Evolutionary conservation across 495 filamentous ascomycete species (phyloP).

Genomic region (Penicilliopsis zonata): DNA sequence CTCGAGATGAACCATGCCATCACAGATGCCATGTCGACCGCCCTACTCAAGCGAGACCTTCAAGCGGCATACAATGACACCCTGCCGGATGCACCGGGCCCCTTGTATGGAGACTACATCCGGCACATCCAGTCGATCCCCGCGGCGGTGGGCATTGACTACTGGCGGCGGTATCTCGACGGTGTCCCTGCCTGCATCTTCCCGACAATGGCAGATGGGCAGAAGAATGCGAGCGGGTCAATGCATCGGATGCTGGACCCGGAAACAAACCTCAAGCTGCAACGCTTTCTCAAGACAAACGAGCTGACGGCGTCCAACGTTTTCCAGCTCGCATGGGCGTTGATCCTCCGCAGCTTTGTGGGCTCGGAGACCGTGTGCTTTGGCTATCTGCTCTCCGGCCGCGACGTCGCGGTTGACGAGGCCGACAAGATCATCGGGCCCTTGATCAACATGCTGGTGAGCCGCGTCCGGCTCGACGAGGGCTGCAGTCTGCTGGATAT

Average conservation of each 20-base stretch:
- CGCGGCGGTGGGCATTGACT: slow-evolving; percentile 15
- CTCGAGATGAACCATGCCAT: slow-evolving; percentile 35
- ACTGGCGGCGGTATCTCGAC: slow-evolving; percentile 30
- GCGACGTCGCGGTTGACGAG: slow-evolving; percentile 14
- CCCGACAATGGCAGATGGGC: slow-evolving; percentile 13
- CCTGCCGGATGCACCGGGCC: slow-evolving; percentile 8
- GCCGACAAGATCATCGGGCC: slow-evolving; percentile 7
- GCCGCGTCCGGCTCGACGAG: slow-evolving; percentile 10
- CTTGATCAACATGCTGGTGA: slow-evolving; percentile 14
- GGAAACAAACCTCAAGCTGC: not conserved
- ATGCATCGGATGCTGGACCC: slow-evolving; percentile 1
- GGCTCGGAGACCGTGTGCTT: slow-evolving; percentile 31
- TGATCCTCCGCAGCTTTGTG: slow-evolving; percentile 29
- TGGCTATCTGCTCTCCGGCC: slow-evolving; percentile 23
- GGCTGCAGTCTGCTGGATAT: slow-evolving; percentile 11
- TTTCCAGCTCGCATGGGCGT: slow-evolving; percentile 30
- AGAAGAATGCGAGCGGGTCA: slow-evolving; percentile 1
- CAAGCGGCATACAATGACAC: slow-evolving; percentile 6
- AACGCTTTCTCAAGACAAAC: slow-evolving; percentile 8
- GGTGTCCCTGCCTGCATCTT: slow-evolving; percentile 27
- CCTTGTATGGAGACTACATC: slow-evolving; percentile 34
- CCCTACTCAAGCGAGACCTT: slow-evolving; percentile 13
- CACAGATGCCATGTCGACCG: slow-evolving; percentile 17
- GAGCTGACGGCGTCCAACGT: slow-evolving; percentile 10
- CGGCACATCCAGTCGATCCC: slow-evolving; percentile 19